Percentiles rank a stretch among this genome's conserved stretches.
Evolutionary conservation across 306 rosid species (phyloP).

Genomic region (Inga oerstediana): DNA sequence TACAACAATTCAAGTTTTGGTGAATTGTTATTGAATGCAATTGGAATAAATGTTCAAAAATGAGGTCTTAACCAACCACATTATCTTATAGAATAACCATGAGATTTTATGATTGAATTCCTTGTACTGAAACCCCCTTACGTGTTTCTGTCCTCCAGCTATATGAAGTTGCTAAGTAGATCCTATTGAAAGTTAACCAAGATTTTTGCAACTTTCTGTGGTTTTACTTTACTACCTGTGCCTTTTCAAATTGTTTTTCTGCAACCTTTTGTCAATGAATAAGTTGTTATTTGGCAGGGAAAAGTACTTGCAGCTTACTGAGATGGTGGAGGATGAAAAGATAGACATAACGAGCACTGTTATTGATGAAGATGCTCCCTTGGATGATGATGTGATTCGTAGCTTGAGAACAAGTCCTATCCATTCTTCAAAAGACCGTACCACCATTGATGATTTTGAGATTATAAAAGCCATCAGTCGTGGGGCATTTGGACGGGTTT

Average conservation of each 20-base stretch:
- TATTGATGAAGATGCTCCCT: conserved; percentile 85
- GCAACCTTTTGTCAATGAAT: conserved; percentile 21
- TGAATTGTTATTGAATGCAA: conserved; percentile 3
- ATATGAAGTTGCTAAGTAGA: conserved; percentile 1
- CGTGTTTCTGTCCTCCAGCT: conserved; percentile 13
- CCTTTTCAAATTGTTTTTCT: conserved; percentile 31
- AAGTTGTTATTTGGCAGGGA: conserved; percentile 65
- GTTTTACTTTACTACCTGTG: background rate
- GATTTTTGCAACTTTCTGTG: conserved; percentile 13
- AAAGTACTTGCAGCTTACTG: conserved; percentile 96
- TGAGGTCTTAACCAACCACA: background rate
- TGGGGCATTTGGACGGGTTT: conserved; percentile 99
- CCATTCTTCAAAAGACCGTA: conserved; percentile 90
- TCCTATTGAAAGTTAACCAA: background rate
- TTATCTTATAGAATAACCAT: background rate
- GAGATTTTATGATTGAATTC: conserved; percentile 2
- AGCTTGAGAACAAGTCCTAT: conserved; percentile 95
- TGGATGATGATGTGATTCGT: conserved; percentile 91
- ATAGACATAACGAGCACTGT: conserved; percentile 71
- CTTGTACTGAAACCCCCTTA: conserved; percentile 9
- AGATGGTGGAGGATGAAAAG: conserved; percentile 92
- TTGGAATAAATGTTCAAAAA: background rate
- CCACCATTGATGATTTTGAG: conserved; percentile 94
- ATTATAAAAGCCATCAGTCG: conserved; percentile 97
- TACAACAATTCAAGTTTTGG: background rate